These are phyloP conservation scores for Dendrocalamus latiflorus DNA, from an alignment of 202 grass and related monocot genomes.

Conservation along the genomic window DNA sequence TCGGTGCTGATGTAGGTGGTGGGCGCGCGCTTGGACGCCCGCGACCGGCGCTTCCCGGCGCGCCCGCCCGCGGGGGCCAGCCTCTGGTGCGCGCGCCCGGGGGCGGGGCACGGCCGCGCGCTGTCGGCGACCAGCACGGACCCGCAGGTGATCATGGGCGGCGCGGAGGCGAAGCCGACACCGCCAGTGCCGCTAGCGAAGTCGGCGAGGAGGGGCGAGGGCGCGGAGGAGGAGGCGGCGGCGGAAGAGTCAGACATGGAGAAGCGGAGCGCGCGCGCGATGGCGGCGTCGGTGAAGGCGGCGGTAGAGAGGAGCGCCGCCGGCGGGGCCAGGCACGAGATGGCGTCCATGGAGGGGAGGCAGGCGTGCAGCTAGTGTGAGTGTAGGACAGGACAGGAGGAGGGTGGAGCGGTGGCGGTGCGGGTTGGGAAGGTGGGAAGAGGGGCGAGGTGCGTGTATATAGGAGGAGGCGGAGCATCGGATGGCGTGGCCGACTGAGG, in stretches of 20 bases:
- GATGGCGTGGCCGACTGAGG: not conserved
- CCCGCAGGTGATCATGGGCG: constrained; percentile 16
- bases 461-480: not conserved
- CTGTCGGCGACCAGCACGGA: constrained; percentile 24
- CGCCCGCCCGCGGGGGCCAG: not conserved
- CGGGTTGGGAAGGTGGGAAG: constrained; percentile 12
- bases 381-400: not conserved
- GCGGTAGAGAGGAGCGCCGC: not conserved
- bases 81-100: not conserved
- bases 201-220: not conserved
- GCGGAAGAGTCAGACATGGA: not conserved
- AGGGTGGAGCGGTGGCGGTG: not conserved
- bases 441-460: not conserved
- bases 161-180: not conserved
- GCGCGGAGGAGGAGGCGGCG: not conserved
- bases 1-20: constrained; percentile 95
- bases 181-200: not conserved
- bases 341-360: constrained; percentile 31
- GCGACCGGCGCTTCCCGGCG: constrained; percentile 56
- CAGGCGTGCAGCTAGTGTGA: not conserved
- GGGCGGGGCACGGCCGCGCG: not conserved
- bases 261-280: constrained; percentile 23
- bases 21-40: constrained; percentile 44
- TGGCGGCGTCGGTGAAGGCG: constrained; percentile 15
- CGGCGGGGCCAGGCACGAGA: constrained; percentile 28